A percentile compares a stretch with the other conserved stretches of the same genome.
These are phyloP conservation scores for Ogataea degrootiae DNA, from an alignment of 805 yeast species.

Conservation along the genomic window DNA sequence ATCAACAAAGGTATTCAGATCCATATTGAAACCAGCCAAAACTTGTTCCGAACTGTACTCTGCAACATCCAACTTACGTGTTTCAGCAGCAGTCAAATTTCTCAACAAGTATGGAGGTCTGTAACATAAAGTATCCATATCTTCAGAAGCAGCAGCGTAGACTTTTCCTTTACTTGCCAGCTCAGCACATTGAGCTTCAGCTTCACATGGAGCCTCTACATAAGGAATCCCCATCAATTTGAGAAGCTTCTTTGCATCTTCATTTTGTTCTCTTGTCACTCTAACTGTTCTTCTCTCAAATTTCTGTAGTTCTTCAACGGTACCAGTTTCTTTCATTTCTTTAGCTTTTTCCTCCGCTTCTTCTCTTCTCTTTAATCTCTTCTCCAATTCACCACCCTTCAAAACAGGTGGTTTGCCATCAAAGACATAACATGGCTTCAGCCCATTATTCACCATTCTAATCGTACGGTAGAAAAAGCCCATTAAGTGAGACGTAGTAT, in stretches of 20 bases:
- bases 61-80: constrained; percentile 86
- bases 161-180: constrained; percentile 87
- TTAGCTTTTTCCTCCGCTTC: constrained; percentile 76
- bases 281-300: constrained; percentile 84
- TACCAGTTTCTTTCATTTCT: constrained; percentile 73
- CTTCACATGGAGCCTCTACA: constrained; percentile 94
- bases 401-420: constrained; percentile 97
- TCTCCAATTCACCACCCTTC: constrained; percentile 89
- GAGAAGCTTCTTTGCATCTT: constrained; percentile 80
- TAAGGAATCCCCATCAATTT: constrained; percentile 93
- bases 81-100: constrained; percentile 91
- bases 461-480: constrained; percentile 95
- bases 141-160: constrained; percentile 96
- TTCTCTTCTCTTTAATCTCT: constrained; percentile 74
- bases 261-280: constrained; percentile 87
- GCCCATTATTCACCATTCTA: constrained; percentile 84
- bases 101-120: constrained; percentile 78
- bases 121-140: constrained; percentile 97
- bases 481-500: constrained; percentile 88
- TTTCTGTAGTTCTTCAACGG: constrained; percentile 68
- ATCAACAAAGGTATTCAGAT: constrained; percentile 73
- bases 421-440: constrained; percentile 94
- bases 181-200: constrained; percentile 98
- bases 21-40: constrained; percentile 73
- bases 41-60: constrained; percentile 69